These are phyloP conservation scores for Termitomyces sp. DNA, from an alignment of 768 basidiomycete species.

Conservation along the genomic window DNA sequence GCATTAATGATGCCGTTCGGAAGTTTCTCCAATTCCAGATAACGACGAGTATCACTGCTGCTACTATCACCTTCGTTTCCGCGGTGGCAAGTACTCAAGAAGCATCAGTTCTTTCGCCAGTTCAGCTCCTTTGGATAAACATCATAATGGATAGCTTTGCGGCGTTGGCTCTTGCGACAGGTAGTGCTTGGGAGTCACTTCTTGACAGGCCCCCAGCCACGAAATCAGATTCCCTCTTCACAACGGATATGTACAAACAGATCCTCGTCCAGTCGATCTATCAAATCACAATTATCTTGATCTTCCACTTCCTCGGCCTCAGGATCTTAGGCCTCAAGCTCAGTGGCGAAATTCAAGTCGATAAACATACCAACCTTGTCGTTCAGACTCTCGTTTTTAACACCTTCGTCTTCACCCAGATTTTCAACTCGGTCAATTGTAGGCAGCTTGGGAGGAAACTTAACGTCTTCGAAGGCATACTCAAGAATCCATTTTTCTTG, in stretches of 20 bases:
- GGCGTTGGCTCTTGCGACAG: conserved; percentile 93
- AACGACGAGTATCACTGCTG: conserved; percentile 91
- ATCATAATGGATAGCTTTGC: conserved; percentile 99
- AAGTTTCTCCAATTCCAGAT: conserved; percentile 98
- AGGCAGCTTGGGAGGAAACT: conserved; percentile 80
- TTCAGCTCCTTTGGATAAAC: conserved; percentile 98
- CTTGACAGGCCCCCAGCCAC: conserved; percentile 89
- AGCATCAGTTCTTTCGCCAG: conserved; percentile 83
- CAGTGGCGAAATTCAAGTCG: conserved; percentile 22
- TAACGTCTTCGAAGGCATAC: conserved; percentile 86
- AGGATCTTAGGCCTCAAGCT: conserved; percentile 61
- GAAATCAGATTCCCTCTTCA: conserved; percentile 85
- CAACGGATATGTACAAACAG: conserved; percentile 94
- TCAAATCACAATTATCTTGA: conserved; percentile 76
- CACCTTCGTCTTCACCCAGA: conserved; percentile 94
- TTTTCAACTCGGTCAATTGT: conserved; percentile 93
- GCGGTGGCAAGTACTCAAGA: conserved; percentile 79
- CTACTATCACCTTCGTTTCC: conserved; percentile 88
- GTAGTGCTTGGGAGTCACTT: conserved; percentile 77
- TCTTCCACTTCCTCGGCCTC: conserved; percentile 84
- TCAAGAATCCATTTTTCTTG: conserved; percentile 80
- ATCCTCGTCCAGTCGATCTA: conserved; percentile 87
- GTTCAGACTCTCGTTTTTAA: conserved; percentile 94
- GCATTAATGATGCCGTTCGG: conserved; percentile 94
- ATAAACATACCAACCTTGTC: conserved; percentile 37